Evolutionary conservation across 2,329 filamentous ascomycete species (phyloP), one percentile per base, ranked within the genome.

Genomic region (Aspergillus bombycis): DNA sequence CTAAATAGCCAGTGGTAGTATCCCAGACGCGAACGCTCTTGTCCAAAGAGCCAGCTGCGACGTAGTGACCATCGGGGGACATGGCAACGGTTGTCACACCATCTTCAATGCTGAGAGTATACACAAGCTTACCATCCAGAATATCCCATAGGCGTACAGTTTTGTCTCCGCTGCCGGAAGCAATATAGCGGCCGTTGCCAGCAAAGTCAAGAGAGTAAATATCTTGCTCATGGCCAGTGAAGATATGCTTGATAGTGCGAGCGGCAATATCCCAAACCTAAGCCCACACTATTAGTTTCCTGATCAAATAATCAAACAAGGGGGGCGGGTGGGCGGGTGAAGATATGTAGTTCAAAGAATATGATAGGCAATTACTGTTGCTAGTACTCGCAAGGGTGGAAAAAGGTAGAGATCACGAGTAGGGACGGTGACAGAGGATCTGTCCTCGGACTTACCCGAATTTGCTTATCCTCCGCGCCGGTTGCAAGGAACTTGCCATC

Each of bases 1-100:
- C 88, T 16, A 97, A 86, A 75, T 91, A 93, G 60, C 94, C 94
- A 63, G 88, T 91, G 68, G 89, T 88, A 45, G 94, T 93, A 77
- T 98, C 94, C 94, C 94, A 99, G 34, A 99, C 94, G 53, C 94
- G 90, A 26, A 99, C 95, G 75, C 94, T 97, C 89, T 97, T 97
- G 78, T 98, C 94, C 50, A 99, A 86, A 50, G 93, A 97, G 55
- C 95, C 95, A 48, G 95, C 95, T 8, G 95, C 95, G 36, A 99
- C 94, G 73, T 91, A 96, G 72, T 94, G 92, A 61, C 93, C 94
- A 78, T 97, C 94, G 8, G 94, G 94, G 36, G 94, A 98, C 77
- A 98, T 97, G 67, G 95, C 95, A 57, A 99, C 94, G 2, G 95
- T 98, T 2, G 94, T 98, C 46, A 98, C 95, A 58, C 95, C 95